These are phyloP conservation scores for Carallia brachiata DNA, from an alignment of 345 rosid species.

Conservation along the genomic window DNA sequence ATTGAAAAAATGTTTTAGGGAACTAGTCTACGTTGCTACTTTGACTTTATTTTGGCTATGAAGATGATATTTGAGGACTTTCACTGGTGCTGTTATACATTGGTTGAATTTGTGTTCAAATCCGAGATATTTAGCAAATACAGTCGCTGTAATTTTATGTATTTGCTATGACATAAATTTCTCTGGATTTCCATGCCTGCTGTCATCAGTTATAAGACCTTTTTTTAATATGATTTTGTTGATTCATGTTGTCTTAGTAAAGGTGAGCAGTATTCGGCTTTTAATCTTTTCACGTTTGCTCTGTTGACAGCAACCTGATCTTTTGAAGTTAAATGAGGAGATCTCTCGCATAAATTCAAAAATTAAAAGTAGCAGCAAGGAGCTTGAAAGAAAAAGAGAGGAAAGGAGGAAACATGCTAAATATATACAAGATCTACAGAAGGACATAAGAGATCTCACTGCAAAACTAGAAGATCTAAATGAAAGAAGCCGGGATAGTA, in stretches of 20 bases:
- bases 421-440: conserved; percentile 64
- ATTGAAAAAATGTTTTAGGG: too few relatives aligned
- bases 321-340: conserved; percentile 83
- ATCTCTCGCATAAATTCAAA: conserved; percentile 75
- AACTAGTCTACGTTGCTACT: too few relatives aligned
- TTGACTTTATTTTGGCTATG: too few relatives aligned
- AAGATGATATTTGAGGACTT: background rate
- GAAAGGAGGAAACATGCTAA: conserved; percentile 70
- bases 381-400: conserved; percentile 64
- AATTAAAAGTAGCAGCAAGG: conserved; percentile 78
- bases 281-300: conserved; percentile 13
- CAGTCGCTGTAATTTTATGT: background rate
- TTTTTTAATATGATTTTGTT: background rate
- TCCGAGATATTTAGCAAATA: too few relatives aligned
- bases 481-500: conserved; percentile 74
- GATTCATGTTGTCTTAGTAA: background rate
- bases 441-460: conserved; percentile 65
- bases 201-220: background rate
- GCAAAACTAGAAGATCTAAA: conserved; percentile 64
- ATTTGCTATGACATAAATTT: background rate
- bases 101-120: background rate
- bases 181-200: background rate
- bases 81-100: background rate
- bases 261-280: conserved; percentile 11
- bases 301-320: conserved; percentile 77